These are phyloP conservation scores for Sporothrix pallida DNA, from an alignment of 2,329 filamentous ascomycete genomes.

Conservation along the genomic window DNA sequence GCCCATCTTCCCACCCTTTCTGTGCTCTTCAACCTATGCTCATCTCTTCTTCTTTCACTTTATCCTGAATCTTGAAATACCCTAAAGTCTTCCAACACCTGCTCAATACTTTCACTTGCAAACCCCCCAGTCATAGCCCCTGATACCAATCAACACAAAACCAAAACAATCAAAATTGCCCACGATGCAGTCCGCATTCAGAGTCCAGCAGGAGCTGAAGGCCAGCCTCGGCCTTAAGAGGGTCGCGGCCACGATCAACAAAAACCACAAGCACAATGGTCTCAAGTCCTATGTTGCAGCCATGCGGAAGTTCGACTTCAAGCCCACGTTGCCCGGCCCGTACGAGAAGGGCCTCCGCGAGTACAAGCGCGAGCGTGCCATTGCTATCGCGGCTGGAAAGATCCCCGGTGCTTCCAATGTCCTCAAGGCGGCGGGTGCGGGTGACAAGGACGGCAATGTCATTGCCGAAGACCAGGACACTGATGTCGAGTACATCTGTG, in stretches of 20 bases:
- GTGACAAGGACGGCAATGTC: conserved; percentile 53
- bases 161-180: not conserved
- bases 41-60: conserved; percentile 1
- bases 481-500: conserved; percentile 68
- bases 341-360: conserved; percentile 58
- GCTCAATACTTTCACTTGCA: conserved; percentile 2
- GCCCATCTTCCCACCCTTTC: not conserved
- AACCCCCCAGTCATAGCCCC: not conserved
- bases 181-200: conserved; percentile 46
- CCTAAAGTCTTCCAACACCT: not conserved
- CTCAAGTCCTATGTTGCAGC: conserved; percentile 67
- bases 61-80: not conserved
- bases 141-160: not conserved
- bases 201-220: conserved; percentile 47
- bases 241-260: conserved; percentile 61
- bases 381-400: conserved; percentile 45
- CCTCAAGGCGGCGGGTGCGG: conserved; percentile 50
- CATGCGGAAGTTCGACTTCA: conserved; percentile 60
- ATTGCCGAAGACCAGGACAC: conserved; percentile 69
- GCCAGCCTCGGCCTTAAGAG: conserved; percentile 50
- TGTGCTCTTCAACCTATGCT: not conserved
- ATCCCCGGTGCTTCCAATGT: conserved; percentile 47
- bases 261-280: conserved; percentile 63
- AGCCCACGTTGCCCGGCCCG: conserved; percentile 55
- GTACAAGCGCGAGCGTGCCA: conserved; percentile 39